Evolutionary conservation across 73 alveolate genomes (phyloP).

Genomic region (Paramecium tetraurelia): DNA sequence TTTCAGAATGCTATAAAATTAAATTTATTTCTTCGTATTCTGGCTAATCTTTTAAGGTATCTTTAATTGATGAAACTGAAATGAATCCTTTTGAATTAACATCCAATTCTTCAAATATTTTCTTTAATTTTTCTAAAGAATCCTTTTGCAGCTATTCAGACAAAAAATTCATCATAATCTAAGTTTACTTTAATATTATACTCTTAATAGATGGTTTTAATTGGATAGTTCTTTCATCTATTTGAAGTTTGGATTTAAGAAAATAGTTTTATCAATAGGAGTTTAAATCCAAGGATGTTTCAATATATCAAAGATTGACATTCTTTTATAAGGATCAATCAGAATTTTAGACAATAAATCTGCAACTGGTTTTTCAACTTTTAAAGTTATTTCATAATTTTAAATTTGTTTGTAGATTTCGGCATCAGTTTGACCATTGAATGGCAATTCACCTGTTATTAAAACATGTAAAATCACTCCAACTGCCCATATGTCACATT

Average conservation of each 20-base stretch:
- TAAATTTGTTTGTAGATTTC: background rate
- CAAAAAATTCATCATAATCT: slow-evolving; percentile 36
- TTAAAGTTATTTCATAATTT: background rate
- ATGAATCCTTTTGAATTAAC: background rate
- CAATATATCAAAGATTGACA: background rate
- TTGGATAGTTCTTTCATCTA: slow-evolving; percentile 21
- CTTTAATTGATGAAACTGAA: background rate
- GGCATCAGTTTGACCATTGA: background rate
- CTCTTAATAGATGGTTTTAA: background rate
- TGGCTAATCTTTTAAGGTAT: background rate
- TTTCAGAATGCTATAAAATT: background rate
- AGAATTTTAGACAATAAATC: background rate
- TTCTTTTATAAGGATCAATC: background rate
- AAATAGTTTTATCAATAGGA: background rate
- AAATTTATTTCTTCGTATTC: background rate
- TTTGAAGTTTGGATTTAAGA: background rate
- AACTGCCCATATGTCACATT: slow-evolving; percentile 49
- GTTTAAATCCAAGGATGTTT: slow-evolving; percentile 33
- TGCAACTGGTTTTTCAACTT: background rate
- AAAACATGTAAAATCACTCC: slow-evolving; percentile 42
- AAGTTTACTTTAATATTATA: background rate
- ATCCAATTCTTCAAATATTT: slow-evolving; percentile 24
- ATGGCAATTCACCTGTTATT: slow-evolving; percentile 33
- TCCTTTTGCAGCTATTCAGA: slow-evolving; percentile 21
- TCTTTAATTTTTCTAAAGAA: background rate